phyloP scores from a whole-genome alignment of 805 yeast genomes.

The Pichia kluyveri region DNA sequence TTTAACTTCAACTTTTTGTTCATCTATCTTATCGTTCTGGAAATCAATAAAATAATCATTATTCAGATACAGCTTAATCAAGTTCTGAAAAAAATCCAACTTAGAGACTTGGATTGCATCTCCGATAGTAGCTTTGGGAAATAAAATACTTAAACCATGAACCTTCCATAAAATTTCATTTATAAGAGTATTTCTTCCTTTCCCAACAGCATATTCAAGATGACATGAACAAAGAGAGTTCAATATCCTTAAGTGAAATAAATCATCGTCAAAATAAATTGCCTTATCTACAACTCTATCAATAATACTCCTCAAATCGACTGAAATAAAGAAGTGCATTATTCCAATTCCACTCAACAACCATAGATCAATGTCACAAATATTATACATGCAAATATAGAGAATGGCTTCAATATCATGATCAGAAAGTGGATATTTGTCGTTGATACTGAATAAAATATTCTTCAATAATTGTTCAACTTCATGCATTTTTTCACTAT shows the following conservation, averaged over 20 bases:
- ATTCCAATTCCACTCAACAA: constrained; percentile 43
- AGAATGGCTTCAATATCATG: constrained; percentile 54
- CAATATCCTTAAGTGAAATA: constrained; percentile 46
- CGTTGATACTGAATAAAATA: constrained; percentile 38
- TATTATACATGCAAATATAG: constrained; percentile 44
- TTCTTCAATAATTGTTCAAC: constrained; percentile 41
- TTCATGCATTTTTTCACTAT: constrained; percentile 37
- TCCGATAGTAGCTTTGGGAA: constrained; percentile 42
- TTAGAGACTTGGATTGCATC: constrained; percentile 48
- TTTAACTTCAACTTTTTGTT: constrained; percentile 16
- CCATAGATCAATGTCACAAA: constrained; percentile 37
- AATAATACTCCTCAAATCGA: constrained; percentile 35
- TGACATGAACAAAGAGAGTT: constrained; percentile 45
- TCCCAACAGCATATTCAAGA: constrained; percentile 41
- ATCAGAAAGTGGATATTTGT: constrained; percentile 35
- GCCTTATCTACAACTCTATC: constrained; percentile 25
- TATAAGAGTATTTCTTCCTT: constrained; percentile 34
- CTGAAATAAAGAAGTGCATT: constrained; percentile 37
- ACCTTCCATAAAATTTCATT: constrained; percentile 30
- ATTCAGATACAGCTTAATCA: constrained; percentile 13
- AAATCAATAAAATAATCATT: constrained; percentile 5
- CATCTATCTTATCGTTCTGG: neutral
- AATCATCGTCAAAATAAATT: constrained; percentile 27
- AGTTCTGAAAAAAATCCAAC: constrained; percentile 30
- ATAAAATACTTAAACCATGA: constrained; percentile 35